Conservation (phyloP, 139 green algal genomes). For the Picochlorum sp. region DNA sequence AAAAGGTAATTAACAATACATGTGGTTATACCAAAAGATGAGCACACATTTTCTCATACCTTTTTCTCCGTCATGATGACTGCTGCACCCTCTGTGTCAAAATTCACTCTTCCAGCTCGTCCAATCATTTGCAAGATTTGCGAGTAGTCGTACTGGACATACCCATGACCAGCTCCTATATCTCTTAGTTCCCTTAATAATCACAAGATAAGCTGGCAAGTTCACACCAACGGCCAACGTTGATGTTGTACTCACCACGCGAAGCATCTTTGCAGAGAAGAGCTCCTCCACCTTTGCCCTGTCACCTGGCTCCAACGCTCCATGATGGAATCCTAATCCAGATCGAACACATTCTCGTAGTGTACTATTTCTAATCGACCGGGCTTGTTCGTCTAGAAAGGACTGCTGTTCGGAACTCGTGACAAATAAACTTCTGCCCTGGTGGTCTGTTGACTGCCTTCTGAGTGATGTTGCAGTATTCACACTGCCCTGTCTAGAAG, state of each 20-base stretch:
- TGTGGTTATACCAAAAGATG: not conserved
- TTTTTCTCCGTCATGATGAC: slow-evolving; percentile 88
- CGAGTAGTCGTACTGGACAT: slow-evolving; percentile 81
- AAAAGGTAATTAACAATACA: not conserved
- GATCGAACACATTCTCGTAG: slow-evolving; percentile 32
- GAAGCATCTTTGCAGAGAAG: slow-evolving; percentile 55
- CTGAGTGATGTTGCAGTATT: slow-evolving; percentile 59
- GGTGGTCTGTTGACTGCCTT: slow-evolving; percentile 10
- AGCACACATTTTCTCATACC: not conserved
- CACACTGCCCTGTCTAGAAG: slow-evolving; percentile 65
- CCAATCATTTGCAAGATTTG: slow-evolving; percentile 72
- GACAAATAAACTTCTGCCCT: slow-evolving; percentile 24
- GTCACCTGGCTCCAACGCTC: slow-evolving; percentile 58
- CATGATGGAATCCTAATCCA: slow-evolving; percentile 81
- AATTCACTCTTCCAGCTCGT: slow-evolving; percentile 83
- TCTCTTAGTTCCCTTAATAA: slow-evolving; percentile 77
- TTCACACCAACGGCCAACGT: slow-evolving; percentile 90
- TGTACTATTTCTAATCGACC: slow-evolving; percentile 25
- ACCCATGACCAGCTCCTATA: slow-evolving; percentile 44
- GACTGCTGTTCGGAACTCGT: slow-evolving; percentile 27
- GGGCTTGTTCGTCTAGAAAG: slow-evolving; percentile 25
- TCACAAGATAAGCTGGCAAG: slow-evolving; percentile 85
- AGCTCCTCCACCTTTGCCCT: slow-evolving; percentile 63
- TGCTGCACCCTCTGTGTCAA: slow-evolving; percentile 76
- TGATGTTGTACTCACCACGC: slow-evolving; percentile 76